A percentile compares a stretch with the other conserved stretches of the same genome.
Evolutionary conservation across 805 yeast genomes (phyloP).

Genomic region (Wickerhamiella occidentalis): DNA sequence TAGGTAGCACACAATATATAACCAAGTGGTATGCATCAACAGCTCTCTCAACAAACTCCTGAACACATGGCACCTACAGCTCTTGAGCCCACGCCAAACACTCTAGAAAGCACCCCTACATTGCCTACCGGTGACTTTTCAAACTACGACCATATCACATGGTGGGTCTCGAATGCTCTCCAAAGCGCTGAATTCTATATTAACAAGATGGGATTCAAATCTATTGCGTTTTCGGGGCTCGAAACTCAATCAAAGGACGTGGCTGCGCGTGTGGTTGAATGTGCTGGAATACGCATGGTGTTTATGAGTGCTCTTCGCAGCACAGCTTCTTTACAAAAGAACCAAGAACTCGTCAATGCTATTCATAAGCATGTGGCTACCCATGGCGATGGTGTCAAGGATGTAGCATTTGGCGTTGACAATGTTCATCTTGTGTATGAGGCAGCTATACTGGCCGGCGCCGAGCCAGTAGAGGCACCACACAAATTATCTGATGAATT

Average conservation of each 20-base stretch:
- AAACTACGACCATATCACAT: constrained; percentile 55
- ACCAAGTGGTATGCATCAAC: neutral
- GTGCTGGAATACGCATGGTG: constrained; percentile 42
- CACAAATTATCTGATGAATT: constrained; percentile 30
- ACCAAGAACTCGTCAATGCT: constrained; percentile 24
- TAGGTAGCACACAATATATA: neutral
- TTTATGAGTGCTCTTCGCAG: constrained; percentile 32
- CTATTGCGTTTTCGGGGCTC: constrained; percentile 51
- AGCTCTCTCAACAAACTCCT: too few species aligned
- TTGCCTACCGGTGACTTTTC: constrained; percentile 12
- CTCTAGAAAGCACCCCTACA: neutral
- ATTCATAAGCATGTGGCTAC: constrained; percentile 36
- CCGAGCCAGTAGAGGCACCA: constrained; percentile 29
- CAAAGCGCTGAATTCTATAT: constrained; percentile 46
- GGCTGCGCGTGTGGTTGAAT: constrained; percentile 48
- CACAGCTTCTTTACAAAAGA: constrained; percentile 22
- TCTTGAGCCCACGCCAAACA: neutral
- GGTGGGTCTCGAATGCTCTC: constrained; percentile 64
- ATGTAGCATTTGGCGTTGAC: constrained; percentile 53
- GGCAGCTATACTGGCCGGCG: constrained; percentile 44
- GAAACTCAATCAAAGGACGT: constrained; percentile 51
- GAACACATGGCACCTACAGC: neutral
- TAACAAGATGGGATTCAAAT: constrained; percentile 48
- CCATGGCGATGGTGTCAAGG: constrained; percentile 78
- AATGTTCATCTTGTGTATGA: constrained; percentile 36